A percentile compares a stretch with the other conserved stretches of the same genome.
Conservation (phyloP, 768 basidiomycete species). For the Auriscalpium vulgare region DNA sequence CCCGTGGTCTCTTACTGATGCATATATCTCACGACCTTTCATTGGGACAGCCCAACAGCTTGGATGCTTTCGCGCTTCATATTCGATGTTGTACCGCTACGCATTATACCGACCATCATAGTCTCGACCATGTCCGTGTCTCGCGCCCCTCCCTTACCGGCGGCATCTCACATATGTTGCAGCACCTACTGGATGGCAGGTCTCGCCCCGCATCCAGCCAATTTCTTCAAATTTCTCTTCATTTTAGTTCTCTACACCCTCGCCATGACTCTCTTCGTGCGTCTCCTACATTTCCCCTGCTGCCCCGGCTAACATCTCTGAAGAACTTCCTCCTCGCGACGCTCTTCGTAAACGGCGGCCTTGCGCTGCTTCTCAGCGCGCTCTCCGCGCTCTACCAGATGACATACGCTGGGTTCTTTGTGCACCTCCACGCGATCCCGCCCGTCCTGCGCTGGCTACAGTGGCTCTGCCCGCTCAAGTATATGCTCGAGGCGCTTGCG, state of each 20-base stretch:
- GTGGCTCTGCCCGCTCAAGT: conserved; percentile 84
- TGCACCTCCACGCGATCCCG: conserved; percentile 77
- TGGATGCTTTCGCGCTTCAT: conserved; percentile 87
- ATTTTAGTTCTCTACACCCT: conserved; percentile 81
- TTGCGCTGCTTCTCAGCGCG: conserved; percentile 84
- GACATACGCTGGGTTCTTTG: conserved; percentile 91
- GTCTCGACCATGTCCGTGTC: conserved; percentile 69
- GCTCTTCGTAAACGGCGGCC: conserved; percentile 76
- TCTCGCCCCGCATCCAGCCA: conserved; percentile 62
- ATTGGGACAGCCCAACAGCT: conserved; percentile 57
- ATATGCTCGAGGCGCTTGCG: conserved; percentile 73
- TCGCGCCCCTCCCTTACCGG: background rate
- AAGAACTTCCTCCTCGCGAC: conserved; percentile 92
- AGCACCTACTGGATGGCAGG: conserved; percentile 97
- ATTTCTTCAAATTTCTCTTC: conserved; percentile 94
- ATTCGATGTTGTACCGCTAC: conserved; percentile 85
- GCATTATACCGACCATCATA: conserved; percentile 83
- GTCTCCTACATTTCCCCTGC: conserved; percentile 18
- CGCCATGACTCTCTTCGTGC: conserved; percentile 78
- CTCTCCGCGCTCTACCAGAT: conserved; percentile 71
- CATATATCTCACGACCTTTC: too few species aligned
- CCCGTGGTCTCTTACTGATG: background rate
- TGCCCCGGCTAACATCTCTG: background rate
- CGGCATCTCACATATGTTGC: background rate
- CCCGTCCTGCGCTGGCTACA: conserved; percentile 91